Evolutionary conservation across 352 stramenopile genomes (phyloP).

Genomic region (Phytophthora litchii): DNA sequence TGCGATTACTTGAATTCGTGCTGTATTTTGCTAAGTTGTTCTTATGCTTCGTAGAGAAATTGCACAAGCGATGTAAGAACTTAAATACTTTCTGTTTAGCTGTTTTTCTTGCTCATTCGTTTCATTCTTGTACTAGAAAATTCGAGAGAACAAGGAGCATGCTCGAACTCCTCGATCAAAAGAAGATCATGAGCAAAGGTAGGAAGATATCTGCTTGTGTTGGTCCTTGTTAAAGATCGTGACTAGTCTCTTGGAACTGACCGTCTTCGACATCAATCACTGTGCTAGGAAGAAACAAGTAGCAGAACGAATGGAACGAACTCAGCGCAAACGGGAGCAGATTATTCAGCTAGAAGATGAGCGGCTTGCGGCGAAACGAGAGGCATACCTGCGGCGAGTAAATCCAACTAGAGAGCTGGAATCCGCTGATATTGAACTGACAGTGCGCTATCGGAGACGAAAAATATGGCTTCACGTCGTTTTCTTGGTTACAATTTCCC

Average conservation of each 20-base stretch:
- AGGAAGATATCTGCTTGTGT: background rate
- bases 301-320: slow-evolving; percentile 53
- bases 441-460: slow-evolving; percentile 37
- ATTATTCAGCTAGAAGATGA: slow-evolving; percentile 51
- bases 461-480: slow-evolving; percentile 65
- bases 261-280: slow-evolving; percentile 1
- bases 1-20: background rate
- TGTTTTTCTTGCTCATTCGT: background rate
- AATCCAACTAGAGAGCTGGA: slow-evolving; percentile 23
- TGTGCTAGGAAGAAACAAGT: slow-evolving; percentile 68
- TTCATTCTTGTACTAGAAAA: slow-evolving; percentile 50
- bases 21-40: background rate
- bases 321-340: slow-evolving; percentile 46
- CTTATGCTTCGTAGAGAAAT: slow-evolving; percentile 31
- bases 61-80: slow-evolving; percentile 43
- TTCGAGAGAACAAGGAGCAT: slow-evolving; percentile 63
- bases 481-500: slow-evolving; percentile 43
- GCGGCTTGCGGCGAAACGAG: slow-evolving; percentile 36
- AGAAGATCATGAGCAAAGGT: slow-evolving; percentile 39
- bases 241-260: background rate
- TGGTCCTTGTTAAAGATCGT: background rate
- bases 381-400: slow-evolving; percentile 46
- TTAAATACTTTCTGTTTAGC: background rate
- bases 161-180: slow-evolving; percentile 31
- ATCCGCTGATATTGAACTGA: slow-evolving; percentile 40